Evolutionary conservation across 2,329 filamentous ascomycete genomes (phyloP).

Genomic region (Aureobasidium uvarum): DNA sequence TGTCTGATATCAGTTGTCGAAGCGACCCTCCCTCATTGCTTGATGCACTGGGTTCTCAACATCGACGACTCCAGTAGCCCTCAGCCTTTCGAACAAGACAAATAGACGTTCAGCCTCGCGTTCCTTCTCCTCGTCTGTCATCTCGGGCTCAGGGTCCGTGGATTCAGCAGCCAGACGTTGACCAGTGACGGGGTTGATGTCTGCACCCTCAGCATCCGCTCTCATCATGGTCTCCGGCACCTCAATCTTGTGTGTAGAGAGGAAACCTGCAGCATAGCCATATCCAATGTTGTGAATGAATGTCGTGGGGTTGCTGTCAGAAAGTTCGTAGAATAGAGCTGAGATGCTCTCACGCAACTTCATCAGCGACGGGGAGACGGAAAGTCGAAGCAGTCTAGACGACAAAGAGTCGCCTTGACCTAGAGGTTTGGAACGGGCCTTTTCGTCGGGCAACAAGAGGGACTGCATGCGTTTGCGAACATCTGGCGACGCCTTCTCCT

Average conservation of each 20-base stretch:
- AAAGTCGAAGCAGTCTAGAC: slow-evolving; percentile 72
- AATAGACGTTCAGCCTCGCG: slow-evolving; percentile 86
- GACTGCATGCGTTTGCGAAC: slow-evolving; percentile 63
- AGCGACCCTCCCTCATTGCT: slow-evolving; percentile 66
- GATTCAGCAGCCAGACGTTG: slow-evolving; percentile 55
- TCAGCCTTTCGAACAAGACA: slow-evolving; percentile 81
- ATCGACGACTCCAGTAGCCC: slow-evolving; percentile 70
- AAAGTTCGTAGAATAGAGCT: slow-evolving; percentile 81
- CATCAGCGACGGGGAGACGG: slow-evolving; percentile 68
- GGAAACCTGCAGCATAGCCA: slow-evolving; percentile 85
- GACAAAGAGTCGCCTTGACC: slow-evolving; percentile 73
- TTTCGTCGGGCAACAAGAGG: slow-evolving; percentile 70
- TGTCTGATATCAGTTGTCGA: slow-evolving; percentile 56
- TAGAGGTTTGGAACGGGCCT: slow-evolving; percentile 73
- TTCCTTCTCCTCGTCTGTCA: slow-evolving; percentile 91
- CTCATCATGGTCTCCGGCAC: slow-evolving; percentile 67
- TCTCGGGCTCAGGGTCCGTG: slow-evolving; percentile 62
- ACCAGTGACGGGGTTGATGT: slow-evolving; percentile 81
- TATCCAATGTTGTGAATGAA: slow-evolving; percentile 94
- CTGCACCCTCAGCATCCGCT: slow-evolving; percentile 45
- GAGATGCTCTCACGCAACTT: slow-evolving; percentile 73
- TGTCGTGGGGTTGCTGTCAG: slow-evolving; percentile 70
- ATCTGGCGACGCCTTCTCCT: slow-evolving; percentile 63
- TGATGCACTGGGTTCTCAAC: slow-evolving; percentile 76
- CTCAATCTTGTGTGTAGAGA: slow-evolving; percentile 79